Base-by-base conservation (phyloP, 495 filamentous ascomycete species). In the Aspergillus baeticus region DNA sequence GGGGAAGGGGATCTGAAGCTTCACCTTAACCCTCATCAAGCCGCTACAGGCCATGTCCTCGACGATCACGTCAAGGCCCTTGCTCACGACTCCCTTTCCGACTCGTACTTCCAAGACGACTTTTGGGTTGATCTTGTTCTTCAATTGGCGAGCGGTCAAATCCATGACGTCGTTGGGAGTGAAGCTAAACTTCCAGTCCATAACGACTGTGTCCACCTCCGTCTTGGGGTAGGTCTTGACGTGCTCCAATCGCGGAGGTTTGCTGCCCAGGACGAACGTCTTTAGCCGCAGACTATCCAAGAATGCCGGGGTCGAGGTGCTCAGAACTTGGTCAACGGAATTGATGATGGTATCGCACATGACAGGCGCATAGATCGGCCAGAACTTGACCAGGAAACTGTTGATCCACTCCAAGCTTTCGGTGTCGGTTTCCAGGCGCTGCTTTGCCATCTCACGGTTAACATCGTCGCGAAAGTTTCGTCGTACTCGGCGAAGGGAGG, bases 141-240 rank as follows among this genome's bases (percentile, higher is more conserved):
- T 94, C 60, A 95, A 69, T 65, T 99, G 94, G 41, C 87, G 85
- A 18, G 85, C 77, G 5, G 94, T 99, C 80, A 99, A 79, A 72
- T 99, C 94, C 56, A 88, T 84, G 10, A 81, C 88, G 69, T 99
- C 94, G 62, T 93, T 97, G 8, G 94, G 94, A 0, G 89, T 98
- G 72, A 99, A 99, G 75, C 92, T 97, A 73, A 99, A 98, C 62
- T 96, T 92, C 94, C 94, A 99, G 67, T 99, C 94, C 95, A 98
- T 99, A 51, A 98, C 82, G 38, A 99, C 89, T 51, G 88, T 88
- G 63, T 99, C 93, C 43, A 96, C 91, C 42, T 96, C 90, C 11
- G 90, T 89, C 73, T 96, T 97, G 22, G 94, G 92, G 62, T 98
- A 98, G 6, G 94, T 96, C 77, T 96, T 97, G 63, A 98, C 94